These are phyloP conservation scores for Pseudogymnoascus sp. DNA, from an alignment of 2,329 filamentous ascomycete species.

Conservation along the genomic window DNA sequence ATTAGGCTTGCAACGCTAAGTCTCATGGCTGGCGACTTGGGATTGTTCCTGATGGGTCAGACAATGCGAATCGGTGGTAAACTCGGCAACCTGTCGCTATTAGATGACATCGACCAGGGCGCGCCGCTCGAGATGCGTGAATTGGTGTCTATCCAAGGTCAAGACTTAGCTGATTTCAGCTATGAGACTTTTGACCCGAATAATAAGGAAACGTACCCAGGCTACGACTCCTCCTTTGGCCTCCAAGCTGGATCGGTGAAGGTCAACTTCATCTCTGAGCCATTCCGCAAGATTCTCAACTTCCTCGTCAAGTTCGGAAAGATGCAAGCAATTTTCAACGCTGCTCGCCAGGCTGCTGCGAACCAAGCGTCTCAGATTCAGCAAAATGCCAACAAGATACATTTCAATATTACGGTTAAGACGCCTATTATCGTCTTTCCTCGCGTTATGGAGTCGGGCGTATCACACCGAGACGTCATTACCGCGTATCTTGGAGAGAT, in stretches of 20 bases:
- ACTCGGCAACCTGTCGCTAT: constrained; percentile 78
- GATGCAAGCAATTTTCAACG: constrained; percentile 99
- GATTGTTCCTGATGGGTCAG: constrained; percentile 77
- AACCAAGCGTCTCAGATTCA: constrained; percentile 92
- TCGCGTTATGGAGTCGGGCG: constrained; percentile 63
- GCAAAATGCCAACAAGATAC: constrained; percentile 81
- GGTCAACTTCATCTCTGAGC: constrained; percentile 93
- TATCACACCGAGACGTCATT: constrained; percentile 68
- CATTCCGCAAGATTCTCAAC: constrained; percentile 95
- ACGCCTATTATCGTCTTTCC: constrained; percentile 97
- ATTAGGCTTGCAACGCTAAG: constrained; percentile 89
- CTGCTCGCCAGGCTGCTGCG: constrained; percentile 86
- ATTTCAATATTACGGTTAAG: constrained; percentile 88
- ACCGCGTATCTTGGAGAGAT: constrained; percentile 96
- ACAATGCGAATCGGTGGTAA: constrained; percentile 83
- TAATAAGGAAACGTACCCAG: constrained; percentile 69
- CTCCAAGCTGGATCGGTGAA: constrained; percentile 91
- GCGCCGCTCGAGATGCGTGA: constrained; percentile 75
- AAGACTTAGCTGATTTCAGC: constrained; percentile 92
- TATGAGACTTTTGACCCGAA: constrained; percentile 89
- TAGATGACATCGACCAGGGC: constrained; percentile 91
- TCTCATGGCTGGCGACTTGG: constrained; percentile 85
- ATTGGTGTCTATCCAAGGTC: constrained; percentile 88
- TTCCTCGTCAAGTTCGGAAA: constrained; percentile 98
- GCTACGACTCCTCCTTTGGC: constrained; percentile 88